phyloP scores from a whole-genome alignment of 441 rosid genomes.

The Pelargonium citronellum region DNA sequence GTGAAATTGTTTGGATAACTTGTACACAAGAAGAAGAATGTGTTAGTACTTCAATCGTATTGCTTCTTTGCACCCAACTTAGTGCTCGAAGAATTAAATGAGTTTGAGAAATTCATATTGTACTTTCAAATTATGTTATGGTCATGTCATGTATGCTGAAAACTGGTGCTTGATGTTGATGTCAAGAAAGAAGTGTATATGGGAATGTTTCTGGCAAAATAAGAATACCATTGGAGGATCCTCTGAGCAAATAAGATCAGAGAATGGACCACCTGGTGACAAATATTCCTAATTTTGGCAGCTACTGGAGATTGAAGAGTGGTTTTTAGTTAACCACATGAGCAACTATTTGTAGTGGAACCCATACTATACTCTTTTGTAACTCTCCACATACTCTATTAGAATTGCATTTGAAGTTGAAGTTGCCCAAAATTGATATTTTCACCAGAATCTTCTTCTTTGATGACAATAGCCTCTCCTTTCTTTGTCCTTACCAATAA shows the following conservation, averaged over 20 bases:
- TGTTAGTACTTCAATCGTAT: too few species aligned
- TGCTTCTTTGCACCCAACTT: too few species aligned
- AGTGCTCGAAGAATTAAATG: too few species aligned
- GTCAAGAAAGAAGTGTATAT: not conserved
- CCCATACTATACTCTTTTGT: not conserved
- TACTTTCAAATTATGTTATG: too few species aligned
- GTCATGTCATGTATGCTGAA: not conserved
- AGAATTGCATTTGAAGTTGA: not conserved
- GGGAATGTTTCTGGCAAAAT: not conserved
- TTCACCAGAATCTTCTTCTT: too few species aligned
- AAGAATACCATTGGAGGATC: too few species aligned
- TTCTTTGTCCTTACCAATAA: too few species aligned
- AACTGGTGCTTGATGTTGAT: not conserved
- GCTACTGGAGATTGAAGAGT: not conserved
- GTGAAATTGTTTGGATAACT: not conserved
- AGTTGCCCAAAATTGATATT: not conserved
- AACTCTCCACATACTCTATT: not conserved
- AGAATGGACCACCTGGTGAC: constrained; percentile 4
- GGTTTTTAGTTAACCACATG: too few species aligned
- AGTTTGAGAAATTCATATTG: too few species aligned
- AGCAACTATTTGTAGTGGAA: not conserved
- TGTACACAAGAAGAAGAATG: too few species aligned
- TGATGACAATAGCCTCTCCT: too few species aligned
- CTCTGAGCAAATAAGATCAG: not conserved
- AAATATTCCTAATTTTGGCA: not conserved